Conservation (phyloP, 2,329 filamentous ascomycete species). For the Lachnellula willkommii region DNA sequence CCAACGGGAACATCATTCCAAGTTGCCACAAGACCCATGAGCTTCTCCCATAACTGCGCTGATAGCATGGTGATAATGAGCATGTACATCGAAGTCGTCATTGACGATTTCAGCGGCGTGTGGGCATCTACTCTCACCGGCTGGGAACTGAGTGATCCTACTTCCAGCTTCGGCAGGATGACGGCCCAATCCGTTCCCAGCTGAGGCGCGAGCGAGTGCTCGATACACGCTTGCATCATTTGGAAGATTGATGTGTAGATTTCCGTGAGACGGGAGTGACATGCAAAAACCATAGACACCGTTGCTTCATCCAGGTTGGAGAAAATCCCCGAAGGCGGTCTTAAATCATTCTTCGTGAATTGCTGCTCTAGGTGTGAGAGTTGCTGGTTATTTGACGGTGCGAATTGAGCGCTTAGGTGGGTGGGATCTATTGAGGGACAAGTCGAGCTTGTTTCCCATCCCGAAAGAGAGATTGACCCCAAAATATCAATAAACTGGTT, state of each 20-base stretch:
- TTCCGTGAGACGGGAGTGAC: constrained; percentile 5
- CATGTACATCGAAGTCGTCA: constrained; percentile 6
- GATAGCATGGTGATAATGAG: constrained; percentile 7
- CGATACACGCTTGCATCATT: constrained; percentile 9
- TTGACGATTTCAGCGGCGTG: neutral
- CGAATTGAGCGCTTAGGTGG: no score
- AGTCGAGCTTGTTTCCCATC: neutral
- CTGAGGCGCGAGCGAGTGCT: neutral
- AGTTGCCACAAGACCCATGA: constrained; percentile 7
- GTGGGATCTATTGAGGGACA: neutral
- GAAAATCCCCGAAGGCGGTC: neutral
- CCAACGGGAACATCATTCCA: neutral
- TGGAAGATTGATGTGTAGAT: constrained; percentile 6
- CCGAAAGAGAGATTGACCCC: neutral
- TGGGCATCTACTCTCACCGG: constrained; percentile 5
- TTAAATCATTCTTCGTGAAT: neutral
- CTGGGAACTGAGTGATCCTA: neutral
- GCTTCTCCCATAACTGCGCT: neutral
- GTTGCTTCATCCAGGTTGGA: constrained; percentile 5
- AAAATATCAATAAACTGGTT: constrained; percentile 2
- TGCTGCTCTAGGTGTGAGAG: neutral
- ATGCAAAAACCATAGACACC: constrained; percentile 4
- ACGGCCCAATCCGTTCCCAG: neutral
- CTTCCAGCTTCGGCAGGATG: constrained; percentile 6
- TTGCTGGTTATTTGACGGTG: neutral